phyloP scores from a whole-genome alignment of 2,329 filamentous ascomycete species.

The Aureobasidium sp. region DNA sequence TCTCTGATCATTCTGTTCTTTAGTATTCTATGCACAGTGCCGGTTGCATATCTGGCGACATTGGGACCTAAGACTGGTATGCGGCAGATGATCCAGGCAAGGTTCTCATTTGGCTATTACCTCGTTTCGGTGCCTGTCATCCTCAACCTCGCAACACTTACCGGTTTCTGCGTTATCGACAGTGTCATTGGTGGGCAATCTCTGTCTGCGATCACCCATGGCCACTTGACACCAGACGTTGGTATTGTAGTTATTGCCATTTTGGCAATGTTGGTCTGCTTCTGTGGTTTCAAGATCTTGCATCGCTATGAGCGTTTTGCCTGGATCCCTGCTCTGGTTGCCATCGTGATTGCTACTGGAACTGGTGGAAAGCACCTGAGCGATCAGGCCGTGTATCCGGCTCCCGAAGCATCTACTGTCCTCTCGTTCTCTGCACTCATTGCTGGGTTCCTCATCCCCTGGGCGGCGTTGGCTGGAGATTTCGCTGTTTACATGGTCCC shows the following conservation, averaged over 20 bases:
- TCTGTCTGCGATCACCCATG: slow-evolving; percentile 46
- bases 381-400: slow-evolving; percentile 39
- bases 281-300: slow-evolving; percentile 47
- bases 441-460: slow-evolving; percentile 54
- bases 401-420: slow-evolving; percentile 37
- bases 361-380: slow-evolving; percentile 33
- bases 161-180: slow-evolving; percentile 57
- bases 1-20: slow-evolving; percentile 59
- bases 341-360: slow-evolving; percentile 35
- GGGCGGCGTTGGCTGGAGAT: slow-evolving; percentile 36
- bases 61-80: slow-evolving; percentile 56
- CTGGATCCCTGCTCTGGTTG: slow-evolving; percentile 37
- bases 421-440: slow-evolving; percentile 51
- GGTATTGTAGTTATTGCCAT: slow-evolving; percentile 57
- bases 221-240: slow-evolving; percentile 42
- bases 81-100: slow-evolving; percentile 59
- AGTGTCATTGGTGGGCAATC: slow-evolving; percentile 55
- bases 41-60: slow-evolving; percentile 52
- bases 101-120: slow-evolving; percentile 55
- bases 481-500: slow-evolving; percentile 40
- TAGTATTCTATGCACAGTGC: slow-evolving; percentile 46
- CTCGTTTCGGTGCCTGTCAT: slow-evolving; percentile 53
- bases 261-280: slow-evolving; percentile 52
- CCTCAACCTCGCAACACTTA: slow-evolving; percentile 56
- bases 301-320: slow-evolving; percentile 37